These are phyloP conservation scores for Ganoderma meredithae DNA, from an alignment of 1,284 basidiomycete genomes.

Conservation along the genomic window DNA sequence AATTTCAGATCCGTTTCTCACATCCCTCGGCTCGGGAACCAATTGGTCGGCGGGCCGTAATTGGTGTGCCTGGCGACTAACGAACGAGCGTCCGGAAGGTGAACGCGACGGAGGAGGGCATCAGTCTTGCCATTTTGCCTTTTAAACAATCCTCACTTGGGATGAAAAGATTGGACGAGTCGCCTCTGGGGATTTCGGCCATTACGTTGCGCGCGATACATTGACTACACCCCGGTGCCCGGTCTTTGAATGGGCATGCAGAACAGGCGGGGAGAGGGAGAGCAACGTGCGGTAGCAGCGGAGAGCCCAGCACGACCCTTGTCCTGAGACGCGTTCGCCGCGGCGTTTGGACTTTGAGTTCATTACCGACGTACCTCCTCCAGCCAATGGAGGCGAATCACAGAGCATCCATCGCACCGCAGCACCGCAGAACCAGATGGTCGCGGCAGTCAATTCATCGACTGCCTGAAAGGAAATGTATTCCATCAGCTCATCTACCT, in stretches of 20 bases:
- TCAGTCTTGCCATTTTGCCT: neutral
- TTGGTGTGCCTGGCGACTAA: slow-evolving; percentile 27
- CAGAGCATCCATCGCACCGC: slow-evolving; percentile 14
- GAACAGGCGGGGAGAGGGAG: neutral
- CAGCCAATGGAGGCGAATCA: slow-evolving; percentile 18
- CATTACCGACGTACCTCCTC: slow-evolving; percentile 21
- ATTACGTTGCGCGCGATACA: neutral
- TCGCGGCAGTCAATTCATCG: slow-evolving; percentile 8
- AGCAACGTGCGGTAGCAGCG: neutral
- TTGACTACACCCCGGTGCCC: neutral
- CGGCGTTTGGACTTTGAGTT: slow-evolving; percentile 20
- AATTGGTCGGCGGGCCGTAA: neutral
- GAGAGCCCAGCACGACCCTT: neutral
- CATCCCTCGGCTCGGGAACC: slow-evolving; percentile 8
- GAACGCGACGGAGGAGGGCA: neutral
- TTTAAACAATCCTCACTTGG: neutral
- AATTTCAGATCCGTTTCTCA: slow-evolving; percentile 16
- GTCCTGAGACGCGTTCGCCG: slow-evolving; percentile 12
- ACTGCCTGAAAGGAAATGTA: slow-evolving; percentile 12
- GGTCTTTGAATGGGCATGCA: too few relatives aligned
- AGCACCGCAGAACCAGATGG: slow-evolving; percentile 12
- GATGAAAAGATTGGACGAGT: neutral
- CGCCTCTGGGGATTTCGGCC: neutral
- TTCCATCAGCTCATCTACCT: slow-evolving; percentile 15
- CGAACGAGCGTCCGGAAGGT: neutral